Evolutionary conservation across 768 basidiomycete genomes (phyloP).

Genomic region (Trametopsis cervina): DNA sequence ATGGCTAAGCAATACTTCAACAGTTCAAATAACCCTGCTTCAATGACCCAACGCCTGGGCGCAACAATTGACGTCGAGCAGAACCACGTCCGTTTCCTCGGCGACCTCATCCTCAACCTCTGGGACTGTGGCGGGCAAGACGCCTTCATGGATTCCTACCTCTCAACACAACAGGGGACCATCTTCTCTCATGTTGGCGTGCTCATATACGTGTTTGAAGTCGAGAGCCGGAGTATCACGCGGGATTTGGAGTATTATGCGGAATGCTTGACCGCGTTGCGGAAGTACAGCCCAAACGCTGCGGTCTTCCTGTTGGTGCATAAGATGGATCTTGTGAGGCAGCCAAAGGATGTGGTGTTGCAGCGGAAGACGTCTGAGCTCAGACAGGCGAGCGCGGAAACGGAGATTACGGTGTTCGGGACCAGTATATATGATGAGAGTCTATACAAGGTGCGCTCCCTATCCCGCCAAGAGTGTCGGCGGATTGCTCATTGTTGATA

Average conservation of each 20-base stretch:
- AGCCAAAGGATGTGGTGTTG: conserved; percentile 51
- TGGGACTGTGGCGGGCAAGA: conserved; percentile 99
- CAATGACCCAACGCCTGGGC: conserved; percentile 83
- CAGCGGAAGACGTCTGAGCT: conserved; percentile 71
- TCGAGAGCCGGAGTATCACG: conserved; percentile 75
- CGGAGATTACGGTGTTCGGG: conserved; percentile 67
- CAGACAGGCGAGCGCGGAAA: conserved; percentile 56
- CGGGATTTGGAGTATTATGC: conserved; percentile 91
- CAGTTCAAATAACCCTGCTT: conserved; percentile 92
- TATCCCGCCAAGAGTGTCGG: background rate
- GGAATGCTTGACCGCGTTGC: conserved; percentile 81
- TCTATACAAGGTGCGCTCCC: conserved; percentile 69
- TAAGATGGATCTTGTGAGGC: conserved; percentile 93
- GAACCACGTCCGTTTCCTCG: conserved; percentile 94
- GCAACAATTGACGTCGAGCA: conserved; percentile 98
- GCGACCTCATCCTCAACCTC: conserved; percentile 90
- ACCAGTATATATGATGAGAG: conserved; percentile 98
- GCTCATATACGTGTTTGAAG: conserved; percentile 98
- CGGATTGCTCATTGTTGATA: background rate
- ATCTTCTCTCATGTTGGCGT: conserved; percentile 97
- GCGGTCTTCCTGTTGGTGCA: conserved; percentile 87
- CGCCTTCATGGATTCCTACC: conserved; percentile 96
- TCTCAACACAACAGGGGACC: conserved; percentile 84
- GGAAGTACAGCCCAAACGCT: conserved; percentile 74
- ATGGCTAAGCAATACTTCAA: conserved; percentile 5